Percentiles rank a stretch among this genome's conserved stretches.
phyloP scores from a whole-genome alignment of 148 eudicot species.

The Polygonum maritimum region DNA sequence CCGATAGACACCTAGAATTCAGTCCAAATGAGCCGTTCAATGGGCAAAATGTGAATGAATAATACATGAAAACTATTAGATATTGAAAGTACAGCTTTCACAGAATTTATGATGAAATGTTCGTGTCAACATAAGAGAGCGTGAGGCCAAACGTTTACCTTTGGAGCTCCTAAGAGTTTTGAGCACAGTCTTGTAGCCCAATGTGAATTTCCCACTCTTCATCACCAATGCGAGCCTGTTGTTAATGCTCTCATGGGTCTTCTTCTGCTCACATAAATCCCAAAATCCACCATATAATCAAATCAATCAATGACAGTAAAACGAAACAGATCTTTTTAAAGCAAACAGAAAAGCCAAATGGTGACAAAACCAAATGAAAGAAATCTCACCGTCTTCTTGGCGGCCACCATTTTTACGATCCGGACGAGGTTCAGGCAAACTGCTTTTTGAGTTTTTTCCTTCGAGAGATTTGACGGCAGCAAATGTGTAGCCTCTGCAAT shows the following conservation, averaged over 20 bases:
- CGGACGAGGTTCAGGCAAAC: constrained; percentile 4
- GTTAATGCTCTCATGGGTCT: constrained; percentile 63
- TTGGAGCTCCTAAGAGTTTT: constrained; percentile 42
- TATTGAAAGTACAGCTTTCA: neutral
- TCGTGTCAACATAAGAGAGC: too few species aligned
- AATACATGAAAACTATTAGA: neutral
- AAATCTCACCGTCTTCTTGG: constrained; percentile 12
- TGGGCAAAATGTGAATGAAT: neutral
- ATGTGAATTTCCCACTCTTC: constrained; percentile 56
- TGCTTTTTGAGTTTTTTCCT: neutral
- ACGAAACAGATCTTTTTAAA: neutral
- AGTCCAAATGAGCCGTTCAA: neutral
- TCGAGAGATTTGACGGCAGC: neutral
- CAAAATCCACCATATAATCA: neutral
- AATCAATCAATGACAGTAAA: constrained; percentile 4
- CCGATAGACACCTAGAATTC: too few species aligned
- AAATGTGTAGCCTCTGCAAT: neutral
- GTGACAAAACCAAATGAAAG: neutral
- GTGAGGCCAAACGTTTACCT: constrained; percentile 15
- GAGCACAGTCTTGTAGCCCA: constrained; percentile 56
- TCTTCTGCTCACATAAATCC: constrained; percentile 29
- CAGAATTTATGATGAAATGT: too few species aligned
- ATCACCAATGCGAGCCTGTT: constrained; percentile 55
- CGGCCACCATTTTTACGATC: constrained; percentile 12
- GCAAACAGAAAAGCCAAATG: neutral